A percentile compares a stretch with the other conserved stretches of the same genome.
Conservation (phyloP, 148 eudicot species). For the Silene latifolia region DNA sequence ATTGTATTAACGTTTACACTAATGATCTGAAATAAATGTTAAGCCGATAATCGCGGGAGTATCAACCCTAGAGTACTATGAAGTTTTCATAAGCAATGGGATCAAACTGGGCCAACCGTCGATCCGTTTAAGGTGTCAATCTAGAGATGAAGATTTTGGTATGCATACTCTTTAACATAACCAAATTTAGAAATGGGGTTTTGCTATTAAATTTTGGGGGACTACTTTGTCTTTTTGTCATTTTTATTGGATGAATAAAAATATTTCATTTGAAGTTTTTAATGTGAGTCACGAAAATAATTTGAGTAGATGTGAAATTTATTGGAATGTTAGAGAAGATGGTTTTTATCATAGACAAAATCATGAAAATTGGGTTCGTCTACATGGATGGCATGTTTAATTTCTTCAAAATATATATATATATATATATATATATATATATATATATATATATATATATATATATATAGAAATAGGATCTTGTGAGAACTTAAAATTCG, state of each 20-base stretch:
- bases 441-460: too few relatives aligned
- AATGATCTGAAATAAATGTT: background rate
- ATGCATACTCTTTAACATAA: background rate
- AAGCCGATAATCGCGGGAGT: background rate
- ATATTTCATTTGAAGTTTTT: background rate
- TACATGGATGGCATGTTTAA: too few relatives aligned
- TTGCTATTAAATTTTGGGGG: background rate
- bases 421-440: too few relatives aligned
- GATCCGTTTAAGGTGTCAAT: background rate
- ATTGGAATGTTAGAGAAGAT: background rate
- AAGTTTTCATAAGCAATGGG: too few relatives aligned
- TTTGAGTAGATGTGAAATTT: background rate
- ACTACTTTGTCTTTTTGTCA: background rate
- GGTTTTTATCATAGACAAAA: too few relatives aligned
- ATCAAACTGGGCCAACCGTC: background rate
- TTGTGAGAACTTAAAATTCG: too few relatives aligned
- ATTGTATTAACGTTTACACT: background rate
- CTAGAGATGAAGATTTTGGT: background rate
- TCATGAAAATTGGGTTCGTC: too few relatives aligned
- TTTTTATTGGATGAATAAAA: background rate
- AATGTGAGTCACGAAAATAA: background rate
- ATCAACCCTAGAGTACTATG: background rate
- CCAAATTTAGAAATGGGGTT: background rate
- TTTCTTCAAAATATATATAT: too few relatives aligned
- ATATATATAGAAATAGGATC: too few relatives aligned